phyloP scores from a whole-genome alignment of 2,329 filamentous ascomycete genomes.

The Diaporthe destruens region DNA sequence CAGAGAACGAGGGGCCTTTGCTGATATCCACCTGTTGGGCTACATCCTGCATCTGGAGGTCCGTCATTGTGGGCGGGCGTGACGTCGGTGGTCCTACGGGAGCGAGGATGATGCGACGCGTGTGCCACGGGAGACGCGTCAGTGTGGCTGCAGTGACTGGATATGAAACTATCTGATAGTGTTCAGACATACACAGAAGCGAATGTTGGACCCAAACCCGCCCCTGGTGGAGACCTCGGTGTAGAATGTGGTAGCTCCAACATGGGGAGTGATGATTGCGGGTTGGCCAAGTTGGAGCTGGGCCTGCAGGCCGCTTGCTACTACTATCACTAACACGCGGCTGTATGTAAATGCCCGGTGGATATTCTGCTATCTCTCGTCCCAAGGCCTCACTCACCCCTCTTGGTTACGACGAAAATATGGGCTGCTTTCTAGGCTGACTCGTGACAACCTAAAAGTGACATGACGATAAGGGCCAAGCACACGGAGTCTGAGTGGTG shows the following conservation, averaged over 20 bases:
- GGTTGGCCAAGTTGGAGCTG: neutral
- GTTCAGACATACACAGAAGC: neutral
- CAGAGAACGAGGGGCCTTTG: constrained; percentile 63
- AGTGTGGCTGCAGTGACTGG: neutral
- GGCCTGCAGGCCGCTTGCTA: too few relatives aligned
- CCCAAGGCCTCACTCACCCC: neutral
- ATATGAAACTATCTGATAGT: neutral
- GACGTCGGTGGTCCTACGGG: neutral
- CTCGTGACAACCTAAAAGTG: neutral
- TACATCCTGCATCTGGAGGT: constrained; percentile 43
- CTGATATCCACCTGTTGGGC: constrained; percentile 48
- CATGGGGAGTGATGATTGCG: neutral
- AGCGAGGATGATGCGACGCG: neutral
- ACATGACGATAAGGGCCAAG: constrained; percentile 27
- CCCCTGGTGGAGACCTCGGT: neutral
- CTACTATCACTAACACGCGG: neutral
- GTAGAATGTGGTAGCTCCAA: neutral
- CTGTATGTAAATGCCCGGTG: neutral
- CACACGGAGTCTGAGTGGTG: constrained; percentile 16
- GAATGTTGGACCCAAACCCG: neutral
- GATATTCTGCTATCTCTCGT: neutral
- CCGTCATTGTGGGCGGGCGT: constrained; percentile 43
- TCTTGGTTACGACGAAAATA: neutral
- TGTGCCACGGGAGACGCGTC: constrained; percentile 22
- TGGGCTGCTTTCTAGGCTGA: neutral